Evolutionary conservation across 148 eudicot genomes (phyloP), one percentile per base, ranked within the genome.

Genomic region (Salicornia ramosissima): DNA sequence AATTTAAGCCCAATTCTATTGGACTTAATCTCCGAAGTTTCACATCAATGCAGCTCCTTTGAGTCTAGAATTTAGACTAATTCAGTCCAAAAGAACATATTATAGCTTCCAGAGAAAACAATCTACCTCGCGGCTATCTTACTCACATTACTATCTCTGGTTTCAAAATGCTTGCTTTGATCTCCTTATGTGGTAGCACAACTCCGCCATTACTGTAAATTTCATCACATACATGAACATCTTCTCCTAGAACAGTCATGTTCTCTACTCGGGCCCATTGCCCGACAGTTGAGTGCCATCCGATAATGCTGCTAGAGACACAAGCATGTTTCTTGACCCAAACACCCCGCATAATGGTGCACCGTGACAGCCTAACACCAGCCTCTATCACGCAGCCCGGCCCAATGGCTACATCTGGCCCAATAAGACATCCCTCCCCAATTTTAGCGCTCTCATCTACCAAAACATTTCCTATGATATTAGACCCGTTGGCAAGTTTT

Each of bases 241-340:
- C 96, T 72, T 90, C 97, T 53, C 97, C 97, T 2, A 92, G 84
- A 50, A 92, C 88, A 2, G 97, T 86, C 93, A 90, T 86, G 74
- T 90, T 92, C 81, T 90, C 96, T 22, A 84, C 91, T 0, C 96
- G 88, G 10, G 96, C 86, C 97, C 96, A 88, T 61, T 83, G 94
- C 34, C 98, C 98, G 2, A 93, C 86, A 0, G 96, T 93, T 0
- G 97, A 93, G 80, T 90, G 96, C 98, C 98, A 93, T 16, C 97
- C 98, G 0, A 93, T 82, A 36, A 93, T 90, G 59, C 96, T 93
- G 70, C 86, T 76, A 6, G 95, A 84, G 33, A 93, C 70, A 84
- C 96, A 88, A 0, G 97, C 90, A 19, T 90, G 92, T 52, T 83
- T 88, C 84, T 88, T 94, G 69, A 94, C 64, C 33, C 92, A 82